Evolutionary conservation across 2,329 filamentous ascomycete species (phyloP).

Genomic region (Chaetomium sp.): DNA sequence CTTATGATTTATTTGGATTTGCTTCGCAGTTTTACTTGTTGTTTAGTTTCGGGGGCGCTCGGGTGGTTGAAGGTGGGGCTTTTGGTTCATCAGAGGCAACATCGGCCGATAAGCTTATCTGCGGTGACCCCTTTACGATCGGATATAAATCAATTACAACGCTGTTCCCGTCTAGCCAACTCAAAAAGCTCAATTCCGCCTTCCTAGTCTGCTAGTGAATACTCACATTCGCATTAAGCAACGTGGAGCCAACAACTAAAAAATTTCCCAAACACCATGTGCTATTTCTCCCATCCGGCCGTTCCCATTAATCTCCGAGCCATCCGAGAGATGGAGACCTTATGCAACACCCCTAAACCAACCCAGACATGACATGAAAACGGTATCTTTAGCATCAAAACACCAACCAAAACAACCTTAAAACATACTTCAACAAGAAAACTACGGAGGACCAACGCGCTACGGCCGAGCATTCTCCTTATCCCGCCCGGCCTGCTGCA

Average conservation of each 20-base stretch:
- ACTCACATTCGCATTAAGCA: too few species aligned
- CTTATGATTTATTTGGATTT: neutral
- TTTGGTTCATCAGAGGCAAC: neutral
- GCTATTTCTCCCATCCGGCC: too few species aligned
- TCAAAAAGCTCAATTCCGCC: too few species aligned
- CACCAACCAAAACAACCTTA: neutral
- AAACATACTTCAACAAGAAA: neutral
- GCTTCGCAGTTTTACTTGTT: neutral
- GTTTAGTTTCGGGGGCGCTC: neutral
- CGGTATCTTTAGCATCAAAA: constrained; percentile 13
- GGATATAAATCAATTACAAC: constrained; percentile 10
- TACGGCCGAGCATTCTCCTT: constrained; percentile 48
- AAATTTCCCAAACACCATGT: too few species aligned
- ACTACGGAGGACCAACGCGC: neutral
- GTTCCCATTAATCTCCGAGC: too few species aligned
- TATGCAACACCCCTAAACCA: too few species aligned
- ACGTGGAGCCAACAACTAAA: too few species aligned
- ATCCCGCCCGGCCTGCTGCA: constrained; percentile 31
- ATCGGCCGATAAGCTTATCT: constrained; percentile 17
- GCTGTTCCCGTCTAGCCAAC: constrained; percentile 2
- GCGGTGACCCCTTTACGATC: neutral
- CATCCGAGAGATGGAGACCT: too few species aligned
- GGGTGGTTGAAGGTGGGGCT: neutral
- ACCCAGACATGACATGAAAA: neutral
- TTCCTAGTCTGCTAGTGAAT: too few species aligned